Conservation (phyloP, 371 early-diverging fungal species). For the Mortierella sp. region DNA sequence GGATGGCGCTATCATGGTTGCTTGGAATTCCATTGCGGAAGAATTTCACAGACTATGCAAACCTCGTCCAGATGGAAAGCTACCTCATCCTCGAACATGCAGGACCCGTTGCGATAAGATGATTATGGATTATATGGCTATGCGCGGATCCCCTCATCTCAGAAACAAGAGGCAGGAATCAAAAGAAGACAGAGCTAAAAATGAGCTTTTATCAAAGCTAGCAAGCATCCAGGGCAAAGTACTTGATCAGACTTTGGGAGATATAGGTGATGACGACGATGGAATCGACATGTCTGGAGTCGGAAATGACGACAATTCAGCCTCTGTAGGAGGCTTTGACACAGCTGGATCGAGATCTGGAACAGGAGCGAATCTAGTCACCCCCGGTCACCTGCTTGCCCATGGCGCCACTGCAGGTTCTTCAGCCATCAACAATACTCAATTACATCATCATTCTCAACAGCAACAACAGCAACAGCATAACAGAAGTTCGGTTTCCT, state of each 20-base stretch:
- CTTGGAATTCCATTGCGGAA: conserved; percentile 45
- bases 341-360: conserved; percentile 1
- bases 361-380: conserved; percentile 14
- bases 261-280: background rate
- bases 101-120: conserved; percentile 47
- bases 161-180: conserved; percentile 25
- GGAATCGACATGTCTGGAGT: background rate
- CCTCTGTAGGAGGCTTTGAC: background rate
- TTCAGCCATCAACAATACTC: conserved; percentile 4
- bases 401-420: background rate
- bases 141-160: conserved; percentile 17
- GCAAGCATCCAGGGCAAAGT: conserved; percentile 23
- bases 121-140: conserved; percentile 30
- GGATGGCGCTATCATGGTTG: conserved; percentile 48
- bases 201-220: conserved; percentile 17
- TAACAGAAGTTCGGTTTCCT: background rate
- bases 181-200: conserved; percentile 36
- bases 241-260: background rate
- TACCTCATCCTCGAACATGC: conserved; percentile 50
- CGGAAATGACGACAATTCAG: background rate
- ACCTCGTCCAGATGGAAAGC: conserved; percentile 37
- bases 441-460: conserved; percentile 10
- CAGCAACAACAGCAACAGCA: conserved; percentile 5
- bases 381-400: conserved; percentile 16
- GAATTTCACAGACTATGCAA: conserved; percentile 26